A percentile compares a stretch with the other conserved stretches of the same genome.
Evolutionary conservation across 2,329 filamentous ascomycete genomes (phyloP).

Genomic region (Lasiodiplodia theobromae): DNA sequence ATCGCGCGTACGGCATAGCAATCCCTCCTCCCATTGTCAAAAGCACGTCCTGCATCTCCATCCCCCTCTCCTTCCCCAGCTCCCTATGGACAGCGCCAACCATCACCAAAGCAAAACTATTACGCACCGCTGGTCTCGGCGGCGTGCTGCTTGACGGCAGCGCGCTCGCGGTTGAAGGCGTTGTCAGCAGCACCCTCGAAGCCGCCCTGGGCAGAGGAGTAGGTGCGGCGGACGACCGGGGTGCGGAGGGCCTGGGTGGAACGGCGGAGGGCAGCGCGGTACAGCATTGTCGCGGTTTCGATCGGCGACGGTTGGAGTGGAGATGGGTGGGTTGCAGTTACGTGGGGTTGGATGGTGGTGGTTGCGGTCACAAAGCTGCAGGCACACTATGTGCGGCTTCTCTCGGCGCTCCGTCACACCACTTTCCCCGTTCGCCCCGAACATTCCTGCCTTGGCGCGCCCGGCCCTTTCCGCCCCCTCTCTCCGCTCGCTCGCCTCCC

Average conservation of each 20-base stretch:
- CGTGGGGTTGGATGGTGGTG: slow-evolving; percentile 2
- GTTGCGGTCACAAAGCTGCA: slow-evolving; percentile 25
- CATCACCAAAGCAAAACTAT: slow-evolving; percentile 6
- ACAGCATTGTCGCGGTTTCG: slow-evolving; percentile 42
- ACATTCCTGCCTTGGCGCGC: slow-evolving; percentile 18
- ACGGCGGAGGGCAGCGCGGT: slow-evolving; percentile 43
- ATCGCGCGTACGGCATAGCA: background rate
- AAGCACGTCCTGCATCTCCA: background rate
- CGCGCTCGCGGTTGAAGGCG: slow-evolving; percentile 90
- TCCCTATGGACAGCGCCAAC: background rate
- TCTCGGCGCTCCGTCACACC: slow-evolving; percentile 24
- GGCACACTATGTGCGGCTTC: slow-evolving; percentile 10
- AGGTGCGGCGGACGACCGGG: slow-evolving; percentile 70
- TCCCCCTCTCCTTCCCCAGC: slow-evolving; percentile 34
- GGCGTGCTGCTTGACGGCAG: slow-evolving; percentile 90
- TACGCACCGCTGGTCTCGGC: slow-evolving; percentile 78
- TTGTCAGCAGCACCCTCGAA: slow-evolving; percentile 76
- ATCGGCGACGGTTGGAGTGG: slow-evolving; percentile 32
- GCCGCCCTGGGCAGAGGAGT: slow-evolving; percentile 65
- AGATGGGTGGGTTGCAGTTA: slow-evolving; percentile 33
- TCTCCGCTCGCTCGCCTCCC: slow-evolving; percentile 5
- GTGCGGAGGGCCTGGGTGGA: slow-evolving; percentile 60
- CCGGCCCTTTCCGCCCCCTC: background rate
- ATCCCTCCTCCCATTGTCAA: background rate
- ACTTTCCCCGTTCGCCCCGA: slow-evolving; percentile 12